A percentile compares a stretch with the other conserved stretches of the same genome.
Evolutionary conservation across 352 stramenopile species (phyloP).

Genomic region (Phytophthora rubi): DNA sequence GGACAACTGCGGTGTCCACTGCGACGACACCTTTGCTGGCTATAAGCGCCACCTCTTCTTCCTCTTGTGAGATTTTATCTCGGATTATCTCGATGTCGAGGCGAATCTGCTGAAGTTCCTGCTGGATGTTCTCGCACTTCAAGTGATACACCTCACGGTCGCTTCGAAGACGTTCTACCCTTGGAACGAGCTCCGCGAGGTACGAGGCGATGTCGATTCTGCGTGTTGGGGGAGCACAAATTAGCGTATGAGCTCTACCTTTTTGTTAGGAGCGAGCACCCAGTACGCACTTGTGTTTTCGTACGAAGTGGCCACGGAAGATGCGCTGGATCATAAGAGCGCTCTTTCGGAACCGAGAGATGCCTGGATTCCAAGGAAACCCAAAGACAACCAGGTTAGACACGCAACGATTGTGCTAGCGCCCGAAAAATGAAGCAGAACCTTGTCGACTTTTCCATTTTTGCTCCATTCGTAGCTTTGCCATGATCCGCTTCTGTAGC

Average conservation of each 20-base stretch:
- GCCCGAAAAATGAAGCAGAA: neutral
- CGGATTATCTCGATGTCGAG: conserved; percentile 26
- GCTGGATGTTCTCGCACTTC: conserved; percentile 21
- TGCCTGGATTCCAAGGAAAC: conserved; percentile 2
- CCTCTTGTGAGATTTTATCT: conserved; percentile 12
- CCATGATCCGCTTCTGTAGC: conserved; percentile 21
- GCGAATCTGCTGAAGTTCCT: conserved; percentile 24
- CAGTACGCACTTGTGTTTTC: conserved; percentile 33
- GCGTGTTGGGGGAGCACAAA: neutral
- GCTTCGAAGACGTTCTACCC: conserved; percentile 29
- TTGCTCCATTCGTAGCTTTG: conserved; percentile 30
- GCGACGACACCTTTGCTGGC: conserved; percentile 31
- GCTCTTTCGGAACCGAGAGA: conserved; percentile 39
- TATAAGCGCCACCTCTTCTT: conserved; percentile 28
- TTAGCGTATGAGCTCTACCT: neutral
- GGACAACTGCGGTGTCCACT: conserved; percentile 36
- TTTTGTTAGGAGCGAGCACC: neutral
- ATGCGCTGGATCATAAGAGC: conserved; percentile 51
- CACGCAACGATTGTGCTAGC: neutral
- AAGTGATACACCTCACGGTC: conserved; percentile 31
- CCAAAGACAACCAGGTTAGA: neutral
- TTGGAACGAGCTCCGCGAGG: conserved; percentile 25
- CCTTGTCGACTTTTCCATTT: conserved; percentile 41
- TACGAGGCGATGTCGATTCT: conserved; percentile 11
- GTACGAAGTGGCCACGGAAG: conserved; percentile 47